phyloP scores from a whole-genome alignment of 2,329 filamentous ascomycete genomes.

The Zymoseptoria pseudotritici region DNA sequence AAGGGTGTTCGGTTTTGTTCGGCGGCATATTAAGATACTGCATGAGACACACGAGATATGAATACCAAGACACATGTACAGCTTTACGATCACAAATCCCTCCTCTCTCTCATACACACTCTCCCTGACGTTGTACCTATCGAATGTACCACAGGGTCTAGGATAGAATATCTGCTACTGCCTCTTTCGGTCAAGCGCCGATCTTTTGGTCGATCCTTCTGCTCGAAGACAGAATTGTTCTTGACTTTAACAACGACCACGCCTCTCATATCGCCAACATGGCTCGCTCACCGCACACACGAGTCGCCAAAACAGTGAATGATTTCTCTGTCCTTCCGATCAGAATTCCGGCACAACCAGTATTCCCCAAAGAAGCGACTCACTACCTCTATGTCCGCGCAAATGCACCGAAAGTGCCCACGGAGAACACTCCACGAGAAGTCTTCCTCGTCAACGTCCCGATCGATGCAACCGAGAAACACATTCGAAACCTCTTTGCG shows the following conservation, averaged over 20 bases:
- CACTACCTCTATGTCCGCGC: constrained; percentile 84
- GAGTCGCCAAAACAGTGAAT: constrained; percentile 34
- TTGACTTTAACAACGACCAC: background rate
- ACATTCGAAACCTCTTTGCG: constrained; percentile 69
- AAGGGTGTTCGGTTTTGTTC: background rate
- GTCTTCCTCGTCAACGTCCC: constrained; percentile 90
- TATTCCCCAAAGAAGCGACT: constrained; percentile 54
- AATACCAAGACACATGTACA: background rate
- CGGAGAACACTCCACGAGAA: constrained; percentile 65
- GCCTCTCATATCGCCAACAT: background rate
- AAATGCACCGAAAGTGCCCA: constrained; percentile 72
- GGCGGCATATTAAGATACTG: background rate
- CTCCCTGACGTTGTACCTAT: background rate
- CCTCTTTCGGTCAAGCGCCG: background rate
- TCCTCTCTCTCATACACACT: background rate
- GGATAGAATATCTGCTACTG: background rate
- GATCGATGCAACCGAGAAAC: constrained; percentile 68
- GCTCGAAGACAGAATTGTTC: background rate
- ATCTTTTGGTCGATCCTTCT: background rate
- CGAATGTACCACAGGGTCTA: background rate
- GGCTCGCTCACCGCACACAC: constrained; percentile 13
- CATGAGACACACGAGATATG: background rate
- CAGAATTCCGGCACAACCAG: constrained; percentile 54
- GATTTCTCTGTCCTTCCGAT: constrained; percentile 66
- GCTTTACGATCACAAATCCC: background rate